These are phyloP conservation scores for Farysia itapuensis DNA, from an alignment of 1,284 basidiomycete species.

Conservation along the genomic window DNA sequence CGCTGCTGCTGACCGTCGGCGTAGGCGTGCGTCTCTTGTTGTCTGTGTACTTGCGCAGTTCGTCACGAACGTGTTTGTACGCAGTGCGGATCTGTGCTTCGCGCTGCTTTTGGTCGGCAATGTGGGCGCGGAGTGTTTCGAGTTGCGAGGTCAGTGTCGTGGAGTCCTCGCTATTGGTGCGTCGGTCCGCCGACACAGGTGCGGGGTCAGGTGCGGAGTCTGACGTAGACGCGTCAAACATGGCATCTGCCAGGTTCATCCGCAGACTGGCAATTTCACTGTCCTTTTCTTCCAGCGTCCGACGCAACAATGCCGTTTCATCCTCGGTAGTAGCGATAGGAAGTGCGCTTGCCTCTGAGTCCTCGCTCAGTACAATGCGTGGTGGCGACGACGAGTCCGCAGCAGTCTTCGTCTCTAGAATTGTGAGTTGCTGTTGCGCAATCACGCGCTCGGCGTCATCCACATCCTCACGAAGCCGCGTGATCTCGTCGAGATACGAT, in stretches of 20 bases:
- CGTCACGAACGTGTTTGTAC: conserved; percentile 45
- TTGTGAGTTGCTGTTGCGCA: conserved; percentile 10
- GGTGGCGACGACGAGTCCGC: conserved; percentile 27
- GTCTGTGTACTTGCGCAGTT: conserved; percentile 37
- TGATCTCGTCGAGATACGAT: conserved; percentile 38
- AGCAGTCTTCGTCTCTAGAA: conserved; percentile 16
- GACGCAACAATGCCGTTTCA: conserved; percentile 6
- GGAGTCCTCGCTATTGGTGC: not conserved
- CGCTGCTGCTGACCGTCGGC: not conserved
- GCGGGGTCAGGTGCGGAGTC: conserved; percentile 1
- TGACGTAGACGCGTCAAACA: conserved; percentile 10
- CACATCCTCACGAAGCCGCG: conserved; percentile 27
- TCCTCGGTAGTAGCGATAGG: not conserved
- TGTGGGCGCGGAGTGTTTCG: conserved; percentile 11
- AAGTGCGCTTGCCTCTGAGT: not conserved
- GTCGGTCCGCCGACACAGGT: not conserved
- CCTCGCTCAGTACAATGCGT: conserved; percentile 16
- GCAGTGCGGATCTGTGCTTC: conserved; percentile 47
- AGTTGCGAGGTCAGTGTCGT: conserved; percentile 4
- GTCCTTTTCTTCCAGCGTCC: conserved; percentile 17
- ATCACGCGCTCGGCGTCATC: conserved; percentile 10
- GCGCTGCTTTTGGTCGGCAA: conserved; percentile 31
- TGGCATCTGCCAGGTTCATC: conserved; percentile 19
- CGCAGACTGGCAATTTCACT: conserved; percentile 20
- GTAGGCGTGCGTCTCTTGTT: conserved; percentile 24